Percentiles rank a stretch among this genome's conserved stretches.
Conservation (phyloP, 2,329 filamentous ascomycete species). For the Rhynchosporium graminicola region DNA sequence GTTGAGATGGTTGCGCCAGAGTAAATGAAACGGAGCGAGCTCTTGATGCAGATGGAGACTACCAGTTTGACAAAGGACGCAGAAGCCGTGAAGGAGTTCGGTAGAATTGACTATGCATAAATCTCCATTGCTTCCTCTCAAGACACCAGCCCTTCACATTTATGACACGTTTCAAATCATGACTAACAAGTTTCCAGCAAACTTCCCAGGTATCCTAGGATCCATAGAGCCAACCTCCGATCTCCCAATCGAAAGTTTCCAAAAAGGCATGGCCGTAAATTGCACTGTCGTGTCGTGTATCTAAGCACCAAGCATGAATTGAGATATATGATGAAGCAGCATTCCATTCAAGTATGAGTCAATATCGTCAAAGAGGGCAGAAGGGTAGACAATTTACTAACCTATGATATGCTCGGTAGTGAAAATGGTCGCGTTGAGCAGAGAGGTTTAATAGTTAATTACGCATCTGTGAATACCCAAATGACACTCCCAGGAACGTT, state of each 20-base stretch:
- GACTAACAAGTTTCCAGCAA: constrained; percentile 10
- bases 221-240: constrained; percentile 1
- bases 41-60: too few species aligned
- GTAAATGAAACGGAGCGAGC: too few species aligned
- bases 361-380: too few species aligned
- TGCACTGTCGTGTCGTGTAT: constrained; percentile 39
- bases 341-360: constrained; percentile 21
- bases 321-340: constrained; percentile 27
- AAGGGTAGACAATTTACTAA: too few species aligned
- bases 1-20: too few species aligned
- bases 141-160: not conserved
- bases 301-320: constrained; percentile 42
- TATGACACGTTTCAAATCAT: not conserved
- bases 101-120: too few species aligned
- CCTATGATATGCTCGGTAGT: not conserved
- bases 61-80: too few species aligned
- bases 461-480: constrained; percentile 35
- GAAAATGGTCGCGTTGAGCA: constrained; percentile 23
- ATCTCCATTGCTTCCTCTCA: not conserved
- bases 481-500: constrained; percentile 27
- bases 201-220: constrained; percentile 23
- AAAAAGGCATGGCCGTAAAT: constrained; percentile 42
- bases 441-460: constrained; percentile 38
- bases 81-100: constrained; percentile 22
- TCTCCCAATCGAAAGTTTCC: constrained; percentile 28